phyloP scores from a whole-genome alignment of 371 early-diverging fungal species.

The Capillidium heterosporum region DNA sequence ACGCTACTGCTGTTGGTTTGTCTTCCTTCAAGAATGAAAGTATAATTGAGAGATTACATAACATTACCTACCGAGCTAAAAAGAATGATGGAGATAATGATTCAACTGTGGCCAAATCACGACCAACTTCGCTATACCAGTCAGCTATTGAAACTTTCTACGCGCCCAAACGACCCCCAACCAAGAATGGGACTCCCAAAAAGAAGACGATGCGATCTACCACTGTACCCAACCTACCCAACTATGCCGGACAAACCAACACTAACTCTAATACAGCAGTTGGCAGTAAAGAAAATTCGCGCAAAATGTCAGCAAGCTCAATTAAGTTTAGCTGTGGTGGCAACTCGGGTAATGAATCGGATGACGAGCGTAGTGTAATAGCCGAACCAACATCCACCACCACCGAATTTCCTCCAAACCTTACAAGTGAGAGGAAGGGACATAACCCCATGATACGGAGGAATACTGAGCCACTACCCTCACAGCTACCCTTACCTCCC shows the following conservation, averaged over 20 bases:
- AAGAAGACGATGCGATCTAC: too few relatives aligned
- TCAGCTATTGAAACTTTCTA: background rate
- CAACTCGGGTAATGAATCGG: constrained; percentile 2
- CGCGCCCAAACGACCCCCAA: background rate
- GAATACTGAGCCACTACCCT: too few relatives aligned
- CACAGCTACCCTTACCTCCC: too few relatives aligned
- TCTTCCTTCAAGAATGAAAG: background rate
- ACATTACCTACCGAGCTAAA: background rate
- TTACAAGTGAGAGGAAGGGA: too few relatives aligned
- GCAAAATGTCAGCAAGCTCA: background rate
- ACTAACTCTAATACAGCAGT: background rate
- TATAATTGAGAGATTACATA: constrained; percentile 1
- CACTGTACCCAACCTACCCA: too few relatives aligned
- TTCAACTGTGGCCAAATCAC: background rate
- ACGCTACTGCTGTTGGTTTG: background rate
- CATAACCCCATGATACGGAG: too few relatives aligned
- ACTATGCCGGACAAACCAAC: background rate
- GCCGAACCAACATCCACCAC: background rate
- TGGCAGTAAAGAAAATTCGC: background rate
- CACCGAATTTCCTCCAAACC: too few relatives aligned
- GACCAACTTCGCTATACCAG: constrained; percentile 1
- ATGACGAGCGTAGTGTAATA: background rate
- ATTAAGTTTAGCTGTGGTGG: background rate
- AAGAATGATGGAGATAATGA: background rate
- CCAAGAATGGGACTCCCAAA: background rate